Conservation (phyloP, 352 stramenopile genomes). For the Pythium biforme region DNA sequence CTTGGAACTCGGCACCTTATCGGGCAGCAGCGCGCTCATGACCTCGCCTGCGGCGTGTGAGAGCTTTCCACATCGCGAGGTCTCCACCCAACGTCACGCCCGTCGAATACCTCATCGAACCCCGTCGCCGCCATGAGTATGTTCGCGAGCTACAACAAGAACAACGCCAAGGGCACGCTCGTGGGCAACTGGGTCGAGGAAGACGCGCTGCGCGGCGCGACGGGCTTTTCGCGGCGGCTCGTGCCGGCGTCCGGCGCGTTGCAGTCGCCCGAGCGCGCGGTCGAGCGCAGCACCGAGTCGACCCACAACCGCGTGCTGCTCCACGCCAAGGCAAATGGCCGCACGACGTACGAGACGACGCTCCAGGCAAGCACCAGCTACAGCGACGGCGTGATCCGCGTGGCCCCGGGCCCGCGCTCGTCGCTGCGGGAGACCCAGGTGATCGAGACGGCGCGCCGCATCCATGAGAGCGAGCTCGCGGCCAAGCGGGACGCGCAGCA, state of each 20-base stretch:
- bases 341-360: conserved; percentile 54
- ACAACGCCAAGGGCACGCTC: conserved; percentile 69
- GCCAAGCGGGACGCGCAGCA: conserved; percentile 31
- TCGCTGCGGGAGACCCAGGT: conserved; percentile 47
- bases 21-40: no score
- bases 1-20: no score
- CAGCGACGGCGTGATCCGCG: conserved; percentile 33
- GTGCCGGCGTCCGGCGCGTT: conserved; percentile 32
- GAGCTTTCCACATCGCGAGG: no score
- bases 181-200: conserved; percentile 88
- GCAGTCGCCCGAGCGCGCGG: conserved; percentile 33
- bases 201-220: conserved; percentile 56
- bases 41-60: no score
- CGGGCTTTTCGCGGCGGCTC: conserved; percentile 58
- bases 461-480: conserved; percentile 38
- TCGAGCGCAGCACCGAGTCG: conserved; percentile 22
- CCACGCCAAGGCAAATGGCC: conserved; percentile 30
- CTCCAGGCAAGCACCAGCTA: conserved; percentile 53
- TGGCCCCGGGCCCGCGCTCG: conserved; percentile 35
- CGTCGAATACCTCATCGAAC: no score
- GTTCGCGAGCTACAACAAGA: conserved; percentile 79
- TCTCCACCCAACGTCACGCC: background rate
- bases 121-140: conserved; percentile 23
- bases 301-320: conserved; percentile 57
- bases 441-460: conserved; percentile 36